Base-by-base conservation (phyloP, 2,329 filamentous ascomycete genomes). In the Fusarium torreyae region DNA sequence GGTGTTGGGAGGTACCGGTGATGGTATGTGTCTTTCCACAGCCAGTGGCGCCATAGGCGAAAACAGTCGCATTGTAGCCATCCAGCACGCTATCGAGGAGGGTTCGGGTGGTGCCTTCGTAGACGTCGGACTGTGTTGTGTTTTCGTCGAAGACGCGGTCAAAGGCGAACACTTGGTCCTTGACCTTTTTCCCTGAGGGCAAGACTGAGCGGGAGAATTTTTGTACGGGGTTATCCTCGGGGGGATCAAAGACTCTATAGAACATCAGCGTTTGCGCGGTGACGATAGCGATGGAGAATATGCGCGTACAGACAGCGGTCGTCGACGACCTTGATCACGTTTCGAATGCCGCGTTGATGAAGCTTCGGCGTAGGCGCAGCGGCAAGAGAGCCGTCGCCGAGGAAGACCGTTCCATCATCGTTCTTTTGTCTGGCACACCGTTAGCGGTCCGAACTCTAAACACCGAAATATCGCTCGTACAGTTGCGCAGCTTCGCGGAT, bases 11-110 rank as follows among this genome's bases (percentile, higher is more conserved):
- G 0, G 95, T 98, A 71, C 96, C 96, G 5, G 91, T 94, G 76
- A 99, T 99, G 11, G 96, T 99, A 80, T 99, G 96, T 24, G 96
- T 99, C 83, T 99, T 99, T 80, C 96, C 96, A 80, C 96, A 99
- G 39, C 96, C 96, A 1, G 96, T 99, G 39, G 96, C 96, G 72
- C 96, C 96, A 80, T 99, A 99, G 50, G 96, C 96, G 78, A 99
- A 99, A 6, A 99, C 96, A 0, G 96, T 99, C 48, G 96, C 96
- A 84, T 99, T 99, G 85, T 98, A 99, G 70, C 96, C 96, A 72
- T 99, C 94, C 61, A 99, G 86, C 17, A 99, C 94, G 77, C 92
- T 98, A 78, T 98, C 95, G 65, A 99, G 88, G n/a, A 99, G 87
- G 57, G 84, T 89, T 79, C 91, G 92, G 3, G 95, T 97, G 1